Evolutionary conservation across 306 rosid species (phyloP).

Genomic region (Sphenostylis stenocarpa): DNA sequence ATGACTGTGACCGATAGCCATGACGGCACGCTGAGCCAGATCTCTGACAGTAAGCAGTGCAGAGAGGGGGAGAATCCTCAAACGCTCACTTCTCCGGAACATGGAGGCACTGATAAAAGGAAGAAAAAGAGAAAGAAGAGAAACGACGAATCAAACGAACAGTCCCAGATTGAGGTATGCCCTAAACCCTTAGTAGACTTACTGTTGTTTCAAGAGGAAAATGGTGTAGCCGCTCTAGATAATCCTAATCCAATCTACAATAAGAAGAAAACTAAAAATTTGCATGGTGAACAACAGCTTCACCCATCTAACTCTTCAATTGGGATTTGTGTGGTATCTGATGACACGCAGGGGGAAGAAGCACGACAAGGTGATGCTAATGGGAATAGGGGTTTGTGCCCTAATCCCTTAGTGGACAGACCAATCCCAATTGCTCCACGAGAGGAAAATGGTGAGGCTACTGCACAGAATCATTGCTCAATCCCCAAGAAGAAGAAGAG

Average conservation of each 20-base stretch:
- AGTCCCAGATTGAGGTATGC: neutral
- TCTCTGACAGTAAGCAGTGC: neutral
- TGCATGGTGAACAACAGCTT: neutral
- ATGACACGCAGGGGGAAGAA: neutral
- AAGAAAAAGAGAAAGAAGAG: conserved; percentile 8
- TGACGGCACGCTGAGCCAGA: neutral
- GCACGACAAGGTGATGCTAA: neutral
- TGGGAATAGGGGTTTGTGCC: neutral
- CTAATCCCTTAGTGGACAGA: neutral
- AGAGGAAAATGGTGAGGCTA: too few species aligned
- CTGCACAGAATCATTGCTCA: too few species aligned
- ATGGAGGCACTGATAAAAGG: neutral
- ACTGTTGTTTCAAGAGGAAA: neutral
- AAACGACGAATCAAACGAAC: conserved; percentile 4
- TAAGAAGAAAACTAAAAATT: neutral
- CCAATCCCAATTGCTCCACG: neutral
- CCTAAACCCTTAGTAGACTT: conserved; percentile 3
- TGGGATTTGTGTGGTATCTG: neutral
- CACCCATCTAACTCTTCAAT: neutral
- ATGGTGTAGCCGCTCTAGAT: neutral
- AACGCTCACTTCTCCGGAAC: conserved; percentile 30
- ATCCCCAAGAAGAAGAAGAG: too few species aligned
- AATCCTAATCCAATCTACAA: neutral
- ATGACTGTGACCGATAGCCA: conserved; percentile 32
- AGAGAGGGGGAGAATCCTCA: conserved; percentile 44